Percentiles rank a stretch among this genome's conserved stretches.
These are phyloP conservation scores for Micromonas pusilla DNA, from an alignment of 139 green algal genomes.

Conservation along the genomic window DNA sequence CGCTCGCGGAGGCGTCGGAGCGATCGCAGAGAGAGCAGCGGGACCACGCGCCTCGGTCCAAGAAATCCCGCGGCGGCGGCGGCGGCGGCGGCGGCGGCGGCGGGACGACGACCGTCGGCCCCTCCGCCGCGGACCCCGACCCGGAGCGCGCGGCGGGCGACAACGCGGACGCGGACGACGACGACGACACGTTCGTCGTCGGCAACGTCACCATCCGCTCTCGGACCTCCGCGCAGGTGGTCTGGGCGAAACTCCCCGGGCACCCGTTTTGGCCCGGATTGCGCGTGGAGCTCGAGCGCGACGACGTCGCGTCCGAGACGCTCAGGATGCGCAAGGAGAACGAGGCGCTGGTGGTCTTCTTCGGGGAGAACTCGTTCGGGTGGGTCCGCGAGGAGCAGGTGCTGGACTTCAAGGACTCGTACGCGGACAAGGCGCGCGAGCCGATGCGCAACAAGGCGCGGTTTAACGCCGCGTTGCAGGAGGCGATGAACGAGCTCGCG, in stretches of 20 bases:
- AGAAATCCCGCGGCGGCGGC: too few species aligned
- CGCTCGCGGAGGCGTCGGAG: too few species aligned
- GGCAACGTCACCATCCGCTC: not conserved
- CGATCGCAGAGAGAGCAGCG: too few species aligned
- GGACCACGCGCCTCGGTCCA: too few species aligned
- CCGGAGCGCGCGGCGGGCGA: not conserved
- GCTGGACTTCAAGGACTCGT: conserved; percentile 15
- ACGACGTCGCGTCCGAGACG: not conserved
- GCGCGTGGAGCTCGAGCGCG: not conserved
- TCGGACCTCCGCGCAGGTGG: not conserved
- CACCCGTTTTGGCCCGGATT: conserved; percentile 22
- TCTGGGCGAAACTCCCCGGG: conserved; percentile 21
- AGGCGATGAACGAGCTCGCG: not conserved
- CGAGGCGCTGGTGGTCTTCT: conserved; percentile 17
- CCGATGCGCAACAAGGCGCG: conserved; percentile 7
- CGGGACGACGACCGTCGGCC: too few species aligned
- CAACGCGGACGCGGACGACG: not conserved
- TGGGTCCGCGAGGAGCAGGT: conserved; percentile 1
- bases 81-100: too few species aligned
- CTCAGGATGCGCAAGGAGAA: not conserved
- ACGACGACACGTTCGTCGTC: not conserved
- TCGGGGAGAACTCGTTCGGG: conserved; percentile 23
- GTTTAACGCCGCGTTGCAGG: conserved; percentile 10
- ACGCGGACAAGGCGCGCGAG: not conserved
- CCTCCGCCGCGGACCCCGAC: not conserved